phyloP scores from a whole-genome alignment of 768 basidiomycete species.

The Leccinum barrowsii region DNA sequence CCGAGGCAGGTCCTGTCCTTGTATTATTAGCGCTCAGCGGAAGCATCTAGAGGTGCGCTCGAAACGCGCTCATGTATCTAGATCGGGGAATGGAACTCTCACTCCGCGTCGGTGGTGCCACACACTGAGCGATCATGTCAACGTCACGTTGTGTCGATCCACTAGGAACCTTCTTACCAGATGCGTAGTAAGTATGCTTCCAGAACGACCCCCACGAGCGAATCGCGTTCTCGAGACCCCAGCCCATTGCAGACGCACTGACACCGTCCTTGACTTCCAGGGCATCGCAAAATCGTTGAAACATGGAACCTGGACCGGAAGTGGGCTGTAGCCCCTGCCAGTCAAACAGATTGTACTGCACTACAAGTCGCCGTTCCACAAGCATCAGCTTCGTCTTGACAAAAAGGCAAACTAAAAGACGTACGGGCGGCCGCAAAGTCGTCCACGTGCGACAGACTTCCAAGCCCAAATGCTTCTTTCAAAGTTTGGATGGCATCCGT shows the following conservation, averaged over 20 bases:
- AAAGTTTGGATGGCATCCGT: neutral
- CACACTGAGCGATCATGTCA: constrained; percentile 44
- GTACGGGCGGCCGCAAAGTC: neutral
- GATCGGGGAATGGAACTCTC: constrained; percentile 19
- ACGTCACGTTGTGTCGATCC: neutral
- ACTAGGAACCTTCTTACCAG: neutral
- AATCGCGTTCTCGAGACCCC: neutral
- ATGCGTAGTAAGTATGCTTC: neutral
- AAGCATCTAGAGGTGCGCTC: neutral
- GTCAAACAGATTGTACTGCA: neutral
- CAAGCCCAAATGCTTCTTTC: neutral
- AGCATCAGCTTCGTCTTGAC: constrained; percentile 5
- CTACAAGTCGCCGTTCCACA: neutral
- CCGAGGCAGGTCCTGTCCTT: constrained; percentile 36
- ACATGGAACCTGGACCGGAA: neutral
- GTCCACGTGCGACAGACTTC: neutral
- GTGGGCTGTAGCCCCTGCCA: neutral
- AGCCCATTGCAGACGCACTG: neutral
- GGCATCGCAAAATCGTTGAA: neutral
- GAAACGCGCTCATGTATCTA: neutral
- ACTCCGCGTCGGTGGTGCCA: constrained; percentile 45
- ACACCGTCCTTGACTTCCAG: neutral
- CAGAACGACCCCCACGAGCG: neutral
- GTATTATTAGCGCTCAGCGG: constrained; percentile 20
- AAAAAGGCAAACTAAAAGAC: neutral